Percentiles rank a stretch among this genome's conserved stretches.
Conservation (phyloP, 2,329 filamentous ascomycete genomes). For the Colletotrichum incanum region DNA sequence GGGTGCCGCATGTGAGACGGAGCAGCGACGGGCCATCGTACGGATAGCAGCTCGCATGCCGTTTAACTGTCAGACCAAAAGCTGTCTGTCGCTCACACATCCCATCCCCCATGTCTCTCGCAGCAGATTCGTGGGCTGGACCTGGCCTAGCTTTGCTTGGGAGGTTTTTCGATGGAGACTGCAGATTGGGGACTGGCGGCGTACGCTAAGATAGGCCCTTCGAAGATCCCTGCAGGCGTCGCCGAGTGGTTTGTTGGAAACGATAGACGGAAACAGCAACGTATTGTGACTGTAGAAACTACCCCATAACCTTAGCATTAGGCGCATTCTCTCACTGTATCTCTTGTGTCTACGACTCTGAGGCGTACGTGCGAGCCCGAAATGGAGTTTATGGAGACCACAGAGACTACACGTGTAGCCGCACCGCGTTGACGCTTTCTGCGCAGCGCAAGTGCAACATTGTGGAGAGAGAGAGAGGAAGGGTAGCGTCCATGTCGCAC, state of each 20-base stretch:
- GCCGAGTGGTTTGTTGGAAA: constrained; percentile 27
- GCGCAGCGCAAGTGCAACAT: background rate
- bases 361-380: constrained; percentile 8
- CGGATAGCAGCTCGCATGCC: constrained; percentile 16
- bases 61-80: constrained; percentile 17
- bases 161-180: constrained; percentile 12
- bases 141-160: constrained; percentile 32
- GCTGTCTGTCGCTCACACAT: constrained; percentile 13
- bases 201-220: constrained; percentile 34
- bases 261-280: background rate
- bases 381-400: constrained; percentile 16
- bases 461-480: background rate
- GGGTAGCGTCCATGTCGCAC: constrained; percentile 7
- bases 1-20: constrained; percentile 32
- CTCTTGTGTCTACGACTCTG: background rate
- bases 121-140: constrained; percentile 32
- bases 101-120: constrained; percentile 17
- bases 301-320: background rate
- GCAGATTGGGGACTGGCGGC: constrained; percentile 22
- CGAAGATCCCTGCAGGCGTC: constrained; percentile 25
- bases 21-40: background rate
- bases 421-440: constrained; percentile 22
- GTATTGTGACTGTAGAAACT: background rate
- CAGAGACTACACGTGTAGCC: constrained; percentile 25
- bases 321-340: constrained; percentile 24